Evolutionary conservation across 2,329 filamentous ascomycete genomes (phyloP), one percentile per base, ranked within the genome.

Genomic region (Phialophora tarda): DNA sequence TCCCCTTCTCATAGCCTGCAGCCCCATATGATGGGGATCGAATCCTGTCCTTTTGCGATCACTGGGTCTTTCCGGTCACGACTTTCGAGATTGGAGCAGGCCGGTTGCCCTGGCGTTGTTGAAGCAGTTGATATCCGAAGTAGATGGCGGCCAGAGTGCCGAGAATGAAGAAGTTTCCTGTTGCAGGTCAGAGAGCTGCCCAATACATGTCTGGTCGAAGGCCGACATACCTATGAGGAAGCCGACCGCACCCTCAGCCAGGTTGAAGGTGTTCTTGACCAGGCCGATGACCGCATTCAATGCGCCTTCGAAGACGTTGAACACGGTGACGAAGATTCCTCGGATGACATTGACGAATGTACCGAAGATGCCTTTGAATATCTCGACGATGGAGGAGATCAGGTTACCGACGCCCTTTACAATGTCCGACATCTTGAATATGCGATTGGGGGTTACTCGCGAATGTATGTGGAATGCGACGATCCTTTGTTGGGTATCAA

Each of bases 121-220:
- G 69, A 50, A 67, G 65, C 47, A 69, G 47, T 41, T 67, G 54
- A 28, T 71, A 71, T 2, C 66, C 69, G 38, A 68, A 69, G 48
- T 71, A 71, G 21, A 66, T 51, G 7, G 66, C 66, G n/a, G 28
- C 50, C 58, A 69, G 38, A 7, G 66, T 67, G 8, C 66, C 64
- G 26, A 71, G 38, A 24, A 71, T 62, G 62, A 67, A 67, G 59
- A 71, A 56, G 54, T 71, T 71, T 17, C 69, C 69, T 71, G 41
- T 38, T 3, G 12, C 10, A 63, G 10, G 63, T 70, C 59, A 66
- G 66, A 21, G 23, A n/a, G n/a, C 17, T 17, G 0, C 24, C 51
- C 34, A 5, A 23, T n/a, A n/a, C 17, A 26, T 8, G 10, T 8
- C 17, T 12, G n/a, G n/a, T 12, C 17, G 17, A 14, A 26, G 32